phyloP scores from a whole-genome alignment of 768 basidiomycete genomes.

The Kwoniella sp. region DNA sequence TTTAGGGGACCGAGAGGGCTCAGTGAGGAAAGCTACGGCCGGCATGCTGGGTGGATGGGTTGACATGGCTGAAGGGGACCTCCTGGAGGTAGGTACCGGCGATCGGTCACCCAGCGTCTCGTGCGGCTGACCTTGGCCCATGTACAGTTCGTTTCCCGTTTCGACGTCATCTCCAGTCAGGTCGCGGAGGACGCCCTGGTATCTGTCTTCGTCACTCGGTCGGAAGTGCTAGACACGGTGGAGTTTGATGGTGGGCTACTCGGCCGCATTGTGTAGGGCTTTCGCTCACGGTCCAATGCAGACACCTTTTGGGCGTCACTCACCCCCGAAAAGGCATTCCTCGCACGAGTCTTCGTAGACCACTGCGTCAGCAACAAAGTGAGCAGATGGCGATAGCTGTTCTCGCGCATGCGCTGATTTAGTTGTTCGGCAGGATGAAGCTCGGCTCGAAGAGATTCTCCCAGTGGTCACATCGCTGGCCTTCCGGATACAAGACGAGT shows the following conservation, averaged over 20 bases:
- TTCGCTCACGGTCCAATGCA: constrained; percentile 40
- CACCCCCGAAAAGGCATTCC: constrained; percentile 70
- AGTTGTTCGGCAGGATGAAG: constrained; percentile 52
- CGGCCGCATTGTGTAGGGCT: background rate
- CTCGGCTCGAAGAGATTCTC: constrained; percentile 63
- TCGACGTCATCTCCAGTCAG: constrained; percentile 44
- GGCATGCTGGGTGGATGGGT: constrained; percentile 73
- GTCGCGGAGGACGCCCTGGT: constrained; percentile 71
- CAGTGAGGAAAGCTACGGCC: constrained; percentile 68
- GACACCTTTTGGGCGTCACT: constrained; percentile 68
- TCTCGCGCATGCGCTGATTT: background rate
- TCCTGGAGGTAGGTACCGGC: constrained; percentile 48
- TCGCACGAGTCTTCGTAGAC: constrained; percentile 77
- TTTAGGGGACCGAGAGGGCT: constrained; percentile 74
- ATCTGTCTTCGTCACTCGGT: constrained; percentile 64
- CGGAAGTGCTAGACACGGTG: constrained; percentile 64
- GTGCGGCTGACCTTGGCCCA: constrained; percentile 44
- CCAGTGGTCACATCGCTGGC: constrained; percentile 83
- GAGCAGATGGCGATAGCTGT: constrained; percentile 1
- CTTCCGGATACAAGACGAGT: constrained; percentile 65
- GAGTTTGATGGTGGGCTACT: constrained; percentile 62
- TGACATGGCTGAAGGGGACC: constrained; percentile 56
- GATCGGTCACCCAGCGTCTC: constrained; percentile 10
- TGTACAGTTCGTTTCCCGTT: constrained; percentile 44
- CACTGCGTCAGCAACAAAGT: constrained; percentile 60